Evolutionary conservation across 495 filamentous ascomycete species (phyloP).

Genomic region (Gamarada debralockiae): DNA sequence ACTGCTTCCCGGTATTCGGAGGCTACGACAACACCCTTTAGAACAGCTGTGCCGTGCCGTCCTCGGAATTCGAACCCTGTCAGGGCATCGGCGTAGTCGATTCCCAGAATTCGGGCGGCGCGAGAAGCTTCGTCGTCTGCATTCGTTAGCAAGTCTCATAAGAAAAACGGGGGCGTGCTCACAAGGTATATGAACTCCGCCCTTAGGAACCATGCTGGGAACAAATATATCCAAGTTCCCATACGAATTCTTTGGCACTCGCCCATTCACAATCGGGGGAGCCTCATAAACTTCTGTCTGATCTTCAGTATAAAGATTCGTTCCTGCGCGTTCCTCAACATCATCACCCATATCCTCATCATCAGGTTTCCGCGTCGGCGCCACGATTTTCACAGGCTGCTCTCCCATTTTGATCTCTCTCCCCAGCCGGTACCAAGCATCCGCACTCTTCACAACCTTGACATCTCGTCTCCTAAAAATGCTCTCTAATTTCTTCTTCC

Average conservation of each 20-base stretch:
- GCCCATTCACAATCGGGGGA: conserved; percentile 69
- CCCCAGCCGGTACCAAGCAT: conserved; percentile 86
- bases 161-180: background rate
- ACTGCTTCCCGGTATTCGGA: conserved; percentile 67
- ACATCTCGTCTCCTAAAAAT: conserved; percentile 83
- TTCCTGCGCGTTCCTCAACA: conserved; percentile 35
- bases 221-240: conserved; percentile 92
- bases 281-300: conserved; percentile 77
- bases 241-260: conserved; percentile 79
- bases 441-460: conserved; percentile 64
- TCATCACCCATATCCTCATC: conserved; percentile 36
- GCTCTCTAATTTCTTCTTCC: conserved; percentile 53
- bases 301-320: conserved; percentile 63
- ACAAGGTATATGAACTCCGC: conserved; percentile 64
- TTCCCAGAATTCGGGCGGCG: conserved; percentile 71
- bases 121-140: conserved; percentile 57
- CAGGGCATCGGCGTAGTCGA: conserved; percentile 87
- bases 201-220: conserved; percentile 84
- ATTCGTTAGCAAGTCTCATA: conserved; percentile 8
- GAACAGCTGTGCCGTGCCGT: conserved; percentile 63
- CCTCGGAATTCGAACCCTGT: conserved; percentile 79
- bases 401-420: conserved; percentile 70
- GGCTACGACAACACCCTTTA: conserved; percentile 73
- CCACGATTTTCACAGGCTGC: conserved; percentile 70
- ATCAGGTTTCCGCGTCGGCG: conserved; percentile 32